Conservation (phyloP, 495 filamentous ascomycete species). For the Podospora didyma region DNA sequence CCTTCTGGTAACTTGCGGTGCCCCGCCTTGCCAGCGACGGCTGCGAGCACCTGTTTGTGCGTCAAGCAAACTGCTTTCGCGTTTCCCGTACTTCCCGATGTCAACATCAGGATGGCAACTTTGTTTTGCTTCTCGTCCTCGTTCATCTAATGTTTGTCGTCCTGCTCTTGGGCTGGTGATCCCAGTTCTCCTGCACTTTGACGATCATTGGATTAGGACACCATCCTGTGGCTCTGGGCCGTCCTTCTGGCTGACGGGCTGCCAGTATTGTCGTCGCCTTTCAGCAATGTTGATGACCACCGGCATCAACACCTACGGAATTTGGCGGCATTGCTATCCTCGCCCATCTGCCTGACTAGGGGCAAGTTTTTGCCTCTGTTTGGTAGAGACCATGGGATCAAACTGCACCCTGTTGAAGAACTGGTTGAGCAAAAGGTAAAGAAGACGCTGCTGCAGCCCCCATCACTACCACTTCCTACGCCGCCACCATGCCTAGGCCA, state of each 20-base stretch:
- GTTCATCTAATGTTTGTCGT: too few relatives aligned
- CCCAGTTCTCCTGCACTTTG: slow-evolving; percentile 36
- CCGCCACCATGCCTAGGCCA: too few relatives aligned
- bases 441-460: too few relatives aligned
- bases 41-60: slow-evolving; percentile 43
- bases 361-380: background rate
- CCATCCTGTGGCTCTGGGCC: slow-evolving; percentile 45
- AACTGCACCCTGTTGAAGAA: background rate
- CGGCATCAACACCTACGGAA: slow-evolving; percentile 30
- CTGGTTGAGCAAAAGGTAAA: too few relatives aligned
- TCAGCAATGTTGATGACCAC: slow-evolving; percentile 30
- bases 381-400: background rate
- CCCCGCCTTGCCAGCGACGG: slow-evolving; percentile 40
- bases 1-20: background rate
- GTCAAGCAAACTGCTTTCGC: slow-evolving; percentile 49
- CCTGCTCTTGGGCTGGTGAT: too few relatives aligned
- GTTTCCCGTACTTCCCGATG: slow-evolving; percentile 54
- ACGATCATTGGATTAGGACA: slow-evolving; percentile 34
- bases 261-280: slow-evolving; percentile 37
- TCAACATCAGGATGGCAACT: slow-evolving; percentile 47
- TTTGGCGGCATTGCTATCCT: background rate
- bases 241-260: slow-evolving; percentile 34
- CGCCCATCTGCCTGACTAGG: slow-evolving; percentile 9
- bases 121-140: background rate
- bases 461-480: too few relatives aligned